A percentile compares a stretch with the other conserved stretches of the same genome.
Conservation (phyloP, 768 basidiomycete species). For the Cystofilobasidium bisporidii region DNA sequence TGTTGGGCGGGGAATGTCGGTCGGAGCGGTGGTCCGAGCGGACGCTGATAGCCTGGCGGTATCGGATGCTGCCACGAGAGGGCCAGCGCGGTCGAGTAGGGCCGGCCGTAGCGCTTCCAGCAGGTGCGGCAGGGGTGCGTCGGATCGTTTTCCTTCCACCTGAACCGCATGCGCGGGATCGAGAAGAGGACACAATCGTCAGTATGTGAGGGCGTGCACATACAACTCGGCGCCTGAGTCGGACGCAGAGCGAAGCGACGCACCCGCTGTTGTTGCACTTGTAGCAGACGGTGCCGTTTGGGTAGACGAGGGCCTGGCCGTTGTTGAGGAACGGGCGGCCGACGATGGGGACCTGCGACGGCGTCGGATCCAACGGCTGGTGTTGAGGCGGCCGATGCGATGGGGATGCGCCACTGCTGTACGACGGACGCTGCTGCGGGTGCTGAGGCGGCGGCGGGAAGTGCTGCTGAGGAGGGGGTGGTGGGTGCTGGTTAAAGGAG, state of each 20-base stretch:
- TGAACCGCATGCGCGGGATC: too few relatives aligned
- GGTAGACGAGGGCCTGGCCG: conserved; percentile 12
- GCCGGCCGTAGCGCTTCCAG: conserved; percentile 22
- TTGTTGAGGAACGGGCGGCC: conserved; percentile 18
- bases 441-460: not conserved
- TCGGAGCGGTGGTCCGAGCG: not conserved
- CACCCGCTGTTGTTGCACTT: conserved; percentile 20
- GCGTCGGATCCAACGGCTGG: not conserved
- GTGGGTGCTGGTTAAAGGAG: not conserved
- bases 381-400: not conserved
- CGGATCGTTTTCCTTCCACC: conserved; percentile 14
- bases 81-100: conserved; percentile 1
- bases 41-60: conserved; percentile 10
- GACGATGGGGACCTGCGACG: conserved; percentile 6
- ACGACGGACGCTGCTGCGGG: not conserved
- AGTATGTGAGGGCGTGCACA: too few relatives aligned
- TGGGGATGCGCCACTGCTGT: not conserved
- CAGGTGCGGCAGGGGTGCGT: conserved; percentile 16
- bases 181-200: too few relatives aligned
- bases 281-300: not conserved
- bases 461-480: not conserved
- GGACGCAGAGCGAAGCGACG: not conserved
- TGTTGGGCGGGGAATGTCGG: not conserved
- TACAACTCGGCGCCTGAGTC: too few relatives aligned
- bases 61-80: conserved; percentile 1